Conservation (phyloP, 106 monocot genomes). For the Triglochin maritima region DNA sequence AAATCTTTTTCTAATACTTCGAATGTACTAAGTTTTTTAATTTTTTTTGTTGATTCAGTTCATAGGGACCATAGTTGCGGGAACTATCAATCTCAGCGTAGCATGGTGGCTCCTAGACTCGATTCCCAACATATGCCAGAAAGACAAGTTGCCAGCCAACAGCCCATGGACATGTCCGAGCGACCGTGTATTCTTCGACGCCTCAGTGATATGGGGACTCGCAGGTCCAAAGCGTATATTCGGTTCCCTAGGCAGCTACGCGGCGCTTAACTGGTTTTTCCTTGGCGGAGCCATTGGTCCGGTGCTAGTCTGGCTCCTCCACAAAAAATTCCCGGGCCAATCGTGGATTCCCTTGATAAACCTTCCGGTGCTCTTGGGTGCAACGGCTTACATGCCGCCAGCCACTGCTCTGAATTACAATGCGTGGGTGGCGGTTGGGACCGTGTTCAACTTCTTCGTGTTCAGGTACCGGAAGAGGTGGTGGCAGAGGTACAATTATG, state of each 20-base stretch:
- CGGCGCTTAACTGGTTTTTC: slow-evolving; percentile 76
- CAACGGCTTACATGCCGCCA: slow-evolving; percentile 79
- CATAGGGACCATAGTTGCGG: slow-evolving; percentile 67
- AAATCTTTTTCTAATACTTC: not conserved
- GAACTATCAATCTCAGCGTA: slow-evolving; percentile 60
- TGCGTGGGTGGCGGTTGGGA: slow-evolving; percentile 51
- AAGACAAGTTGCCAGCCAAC: slow-evolving; percentile 35
- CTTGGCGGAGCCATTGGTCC: slow-evolving; percentile 57
- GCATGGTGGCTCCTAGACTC: slow-evolving; percentile 92
- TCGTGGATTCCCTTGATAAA: slow-evolving; percentile 73
- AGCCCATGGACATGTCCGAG: slow-evolving; percentile 94
- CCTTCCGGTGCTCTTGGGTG: slow-evolving; percentile 74
- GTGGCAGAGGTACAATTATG: slow-evolving; percentile 76
- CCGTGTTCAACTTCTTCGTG: slow-evolving; percentile 80
- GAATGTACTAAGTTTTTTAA: not conserved
- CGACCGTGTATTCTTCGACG: slow-evolving; percentile 90
- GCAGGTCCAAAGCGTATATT: slow-evolving; percentile 55
- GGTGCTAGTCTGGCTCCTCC: slow-evolving; percentile 69
- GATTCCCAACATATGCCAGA: slow-evolving; percentile 57
- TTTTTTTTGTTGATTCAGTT: slow-evolving; percentile 24
- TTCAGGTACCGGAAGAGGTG: slow-evolving; percentile 68
- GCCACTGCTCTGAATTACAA: slow-evolving; percentile 77
- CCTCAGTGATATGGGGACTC: slow-evolving; percentile 90
- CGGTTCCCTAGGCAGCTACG: slow-evolving; percentile 47
- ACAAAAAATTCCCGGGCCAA: slow-evolving; percentile 49